phyloP scores from a whole-genome alignment of 2,329 filamentous ascomycete species.

The Beauveria sp. region DNA sequence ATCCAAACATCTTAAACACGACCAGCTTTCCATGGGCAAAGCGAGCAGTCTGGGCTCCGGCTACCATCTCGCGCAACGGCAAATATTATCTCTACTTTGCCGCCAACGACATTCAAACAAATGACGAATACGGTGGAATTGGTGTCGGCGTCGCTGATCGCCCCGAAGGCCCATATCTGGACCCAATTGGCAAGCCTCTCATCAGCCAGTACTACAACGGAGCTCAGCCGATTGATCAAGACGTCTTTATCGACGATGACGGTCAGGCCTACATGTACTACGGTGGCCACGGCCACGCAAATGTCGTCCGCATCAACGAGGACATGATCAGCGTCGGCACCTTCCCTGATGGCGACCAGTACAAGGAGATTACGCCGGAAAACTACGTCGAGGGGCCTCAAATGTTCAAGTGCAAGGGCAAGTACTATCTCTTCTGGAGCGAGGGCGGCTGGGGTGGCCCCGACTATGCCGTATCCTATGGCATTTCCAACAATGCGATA shows the following conservation, averaged over 20 bases:
- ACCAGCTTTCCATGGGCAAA: constrained; percentile 32
- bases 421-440: constrained; percentile 40
- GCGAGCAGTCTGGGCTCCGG: constrained; percentile 40
- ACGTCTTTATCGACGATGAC: constrained; percentile 33
- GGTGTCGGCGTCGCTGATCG: constrained; percentile 26
- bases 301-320: constrained; percentile 33
- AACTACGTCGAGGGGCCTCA: constrained; percentile 30
- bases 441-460: constrained; percentile 41
- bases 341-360: constrained; percentile 31
- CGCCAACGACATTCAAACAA: constrained; percentile 37
- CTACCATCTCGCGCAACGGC: constrained; percentile 33
- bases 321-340: constrained; percentile 34
- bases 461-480: constrained; percentile 39
- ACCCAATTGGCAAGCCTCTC: constrained; percentile 27
- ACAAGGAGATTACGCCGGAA: constrained; percentile 37
- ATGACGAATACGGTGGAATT: constrained; percentile 30
- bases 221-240: constrained; percentile 37
- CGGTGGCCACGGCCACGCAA: constrained; percentile 29
- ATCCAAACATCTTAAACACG: constrained; percentile 32
- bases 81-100: constrained; percentile 44
- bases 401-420: constrained; percentile 35
- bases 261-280: constrained; percentile 36
- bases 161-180: constrained; percentile 28
- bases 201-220: constrained; percentile 32
- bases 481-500: constrained; percentile 27